These are phyloP conservation scores for Neofusicoccum sp. DNA, from an alignment of 2,329 filamentous ascomycete species.

Conservation along the genomic window DNA sequence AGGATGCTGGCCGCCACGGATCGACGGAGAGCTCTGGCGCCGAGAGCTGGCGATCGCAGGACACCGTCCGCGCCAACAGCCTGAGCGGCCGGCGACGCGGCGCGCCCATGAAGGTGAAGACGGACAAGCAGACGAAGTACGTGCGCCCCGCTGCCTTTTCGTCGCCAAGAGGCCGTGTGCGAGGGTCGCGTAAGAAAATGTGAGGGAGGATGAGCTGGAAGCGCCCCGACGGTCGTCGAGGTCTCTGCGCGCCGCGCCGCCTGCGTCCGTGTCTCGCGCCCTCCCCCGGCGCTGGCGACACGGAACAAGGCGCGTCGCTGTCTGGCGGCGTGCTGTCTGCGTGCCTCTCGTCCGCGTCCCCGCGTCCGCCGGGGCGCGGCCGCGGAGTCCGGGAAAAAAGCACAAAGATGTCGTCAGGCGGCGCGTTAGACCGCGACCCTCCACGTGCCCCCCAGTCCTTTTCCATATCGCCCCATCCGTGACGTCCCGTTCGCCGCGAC, in stretches of 20 bases:
- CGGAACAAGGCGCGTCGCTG: conserved; percentile 8
- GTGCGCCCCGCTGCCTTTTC: conserved; percentile 28
- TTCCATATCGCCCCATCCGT: neutral
- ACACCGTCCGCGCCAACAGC: conserved; percentile 55
- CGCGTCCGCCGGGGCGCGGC: neutral
- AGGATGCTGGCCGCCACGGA: conserved; percentile 63
- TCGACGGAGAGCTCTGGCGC: conserved; percentile 64
- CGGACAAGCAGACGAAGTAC: conserved; percentile 53
- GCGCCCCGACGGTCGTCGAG: conserved; percentile 3
- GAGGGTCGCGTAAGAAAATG: conserved; percentile 17
- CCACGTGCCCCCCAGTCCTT: conserved; percentile 17
- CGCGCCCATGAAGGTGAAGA: conserved; percentile 52
- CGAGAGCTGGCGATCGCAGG: conserved; percentile 64
- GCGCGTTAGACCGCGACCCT: conserved; percentile 17
- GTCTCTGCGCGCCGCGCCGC: conserved; percentile 13
- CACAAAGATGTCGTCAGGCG: conserved; percentile 17
- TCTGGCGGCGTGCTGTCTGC: neutral
- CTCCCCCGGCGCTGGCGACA: conserved; percentile 3
- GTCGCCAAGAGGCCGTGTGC: conserved; percentile 4
- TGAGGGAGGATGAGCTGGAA: conserved; percentile 25
- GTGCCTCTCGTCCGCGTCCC: neutral
- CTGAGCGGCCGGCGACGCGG: conserved; percentile 31
- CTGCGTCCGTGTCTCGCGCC: conserved; percentile 16
- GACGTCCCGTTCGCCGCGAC: neutral
- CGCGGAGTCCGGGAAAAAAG: conserved; percentile 1